phyloP scores from a whole-genome alignment of 805 yeast species.

The Metschnikowia cubensis region DNA sequence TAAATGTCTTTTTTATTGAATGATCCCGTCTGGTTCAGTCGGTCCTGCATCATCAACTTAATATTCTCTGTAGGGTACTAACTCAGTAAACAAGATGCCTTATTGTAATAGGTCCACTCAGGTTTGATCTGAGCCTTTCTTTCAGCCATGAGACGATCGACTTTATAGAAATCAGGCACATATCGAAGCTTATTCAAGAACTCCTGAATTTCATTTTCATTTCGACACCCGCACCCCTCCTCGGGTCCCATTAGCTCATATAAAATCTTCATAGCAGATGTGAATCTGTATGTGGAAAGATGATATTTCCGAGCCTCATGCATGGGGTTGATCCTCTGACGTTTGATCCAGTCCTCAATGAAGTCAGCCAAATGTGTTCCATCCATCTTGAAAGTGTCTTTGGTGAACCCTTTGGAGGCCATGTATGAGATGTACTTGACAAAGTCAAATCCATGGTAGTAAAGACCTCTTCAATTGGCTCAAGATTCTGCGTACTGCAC shows the following conservation, averaged over 20 bases:
- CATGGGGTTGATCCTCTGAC: no score
- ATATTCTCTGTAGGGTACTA: neutral
- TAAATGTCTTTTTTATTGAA: neutral
- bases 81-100: neutral
- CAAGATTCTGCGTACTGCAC: no score
- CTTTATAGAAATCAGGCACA: neutral
- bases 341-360: no score
- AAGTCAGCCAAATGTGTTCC: no score
- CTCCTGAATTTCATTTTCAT: neutral
- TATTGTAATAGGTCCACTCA: neutral
- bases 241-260: neutral
- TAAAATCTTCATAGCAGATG: neutral
- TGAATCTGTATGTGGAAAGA: no score
- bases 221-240: neutral
- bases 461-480: no score
- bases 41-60: neutral
- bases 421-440: no score
- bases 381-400: no score
- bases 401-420: no score
- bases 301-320: no score
- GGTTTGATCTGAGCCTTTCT: neutral
- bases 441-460: no score
- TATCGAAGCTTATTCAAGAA: neutral
- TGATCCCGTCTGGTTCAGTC: neutral
- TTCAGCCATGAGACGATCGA: neutral